These are phyloP conservation scores for Pelagophyceae sp. DNA, from an alignment of 352 stramenopile species.

Conservation along the genomic window DNA sequence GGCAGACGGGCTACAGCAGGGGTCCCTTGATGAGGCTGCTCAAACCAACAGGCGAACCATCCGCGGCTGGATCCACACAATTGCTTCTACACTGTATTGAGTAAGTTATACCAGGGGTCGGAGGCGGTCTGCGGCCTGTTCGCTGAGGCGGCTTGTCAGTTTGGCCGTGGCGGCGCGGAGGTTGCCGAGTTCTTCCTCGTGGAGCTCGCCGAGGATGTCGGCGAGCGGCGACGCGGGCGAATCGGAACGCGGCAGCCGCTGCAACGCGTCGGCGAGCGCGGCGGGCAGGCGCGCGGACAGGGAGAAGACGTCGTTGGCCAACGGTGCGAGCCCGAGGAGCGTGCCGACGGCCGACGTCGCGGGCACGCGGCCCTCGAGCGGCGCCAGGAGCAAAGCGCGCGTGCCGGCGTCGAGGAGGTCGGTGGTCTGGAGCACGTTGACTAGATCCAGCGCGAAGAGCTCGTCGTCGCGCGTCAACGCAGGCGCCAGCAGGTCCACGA, in stretches of 20 bases:
- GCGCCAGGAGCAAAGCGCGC: not conserved
- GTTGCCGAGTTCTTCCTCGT: not conserved
- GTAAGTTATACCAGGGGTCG: not conserved
- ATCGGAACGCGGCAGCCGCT: too few species aligned
- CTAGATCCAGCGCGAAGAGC: constrained; percentile 54
- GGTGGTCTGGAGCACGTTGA: constrained; percentile 36
- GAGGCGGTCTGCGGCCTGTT: not conserved
- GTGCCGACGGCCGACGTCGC: not conserved
- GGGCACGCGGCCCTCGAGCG: not conserved
- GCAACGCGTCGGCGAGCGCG: too few species aligned
- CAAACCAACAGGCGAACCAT: too few species aligned
- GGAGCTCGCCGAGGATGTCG: not conserved
- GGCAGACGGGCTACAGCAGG: too few species aligned
- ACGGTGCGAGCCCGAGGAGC: not conserved
- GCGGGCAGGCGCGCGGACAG: too few species aligned
- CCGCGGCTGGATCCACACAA: too few species aligned
- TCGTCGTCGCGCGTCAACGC: constrained; percentile 56
- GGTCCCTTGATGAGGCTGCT: too few species aligned
- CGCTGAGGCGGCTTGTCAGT: not conserved
- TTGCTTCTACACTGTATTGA: too few species aligned
- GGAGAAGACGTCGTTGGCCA: not conserved
- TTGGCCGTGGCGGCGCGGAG: not conserved
- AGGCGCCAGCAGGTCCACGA: constrained; percentile 51
- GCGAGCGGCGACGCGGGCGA: too few species aligned
- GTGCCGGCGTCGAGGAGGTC: not conserved